A percentile compares a stretch with the other conserved stretches of the same genome.
phyloP scores from a whole-genome alignment of 106 monocot genomes.

The Alisma plantagoaquatica region DNA sequence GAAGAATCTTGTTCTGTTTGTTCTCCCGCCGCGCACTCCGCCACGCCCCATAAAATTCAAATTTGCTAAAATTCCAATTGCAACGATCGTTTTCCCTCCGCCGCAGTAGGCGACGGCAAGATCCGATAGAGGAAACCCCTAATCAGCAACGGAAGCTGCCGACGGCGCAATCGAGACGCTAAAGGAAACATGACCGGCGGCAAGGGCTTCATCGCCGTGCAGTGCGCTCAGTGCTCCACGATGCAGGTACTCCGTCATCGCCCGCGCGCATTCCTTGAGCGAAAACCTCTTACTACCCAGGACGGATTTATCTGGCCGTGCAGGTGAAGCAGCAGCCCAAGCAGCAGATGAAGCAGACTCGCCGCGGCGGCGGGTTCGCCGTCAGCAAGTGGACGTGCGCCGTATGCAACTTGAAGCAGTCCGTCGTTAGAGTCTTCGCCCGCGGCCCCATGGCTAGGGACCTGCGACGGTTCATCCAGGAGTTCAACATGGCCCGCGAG shows the following conservation, averaged over 20 bases:
- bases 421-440: constrained; percentile 31
- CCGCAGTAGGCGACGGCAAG: no score
- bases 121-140: no score
- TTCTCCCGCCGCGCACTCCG: no score
- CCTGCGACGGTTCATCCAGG: constrained; percentile 42
- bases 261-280: not conserved
- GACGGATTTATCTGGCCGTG: not conserved
- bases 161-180: constrained; percentile 4
- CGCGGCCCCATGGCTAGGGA: constrained; percentile 31
- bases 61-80: no score
- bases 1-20: no score
- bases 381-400: constrained; percentile 52
- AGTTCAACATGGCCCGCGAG: constrained; percentile 24
- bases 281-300: not conserved
- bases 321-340: no score
- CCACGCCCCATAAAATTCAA: no score
- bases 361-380: constrained; percentile 38
- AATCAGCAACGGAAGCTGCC: no score
- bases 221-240: constrained; percentile 39
- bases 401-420: constrained; percentile 45
- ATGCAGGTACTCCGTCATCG: constrained; percentile 32
- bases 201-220: constrained; percentile 33
- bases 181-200: not conserved
- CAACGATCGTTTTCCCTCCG: no score
- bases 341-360: constrained; percentile 49